Evolutionary conservation across 2,329 filamentous ascomycete species (phyloP), one percentile per base, ranked within the genome.

Genomic region (Sphaerostilbella broomeana): DNA sequence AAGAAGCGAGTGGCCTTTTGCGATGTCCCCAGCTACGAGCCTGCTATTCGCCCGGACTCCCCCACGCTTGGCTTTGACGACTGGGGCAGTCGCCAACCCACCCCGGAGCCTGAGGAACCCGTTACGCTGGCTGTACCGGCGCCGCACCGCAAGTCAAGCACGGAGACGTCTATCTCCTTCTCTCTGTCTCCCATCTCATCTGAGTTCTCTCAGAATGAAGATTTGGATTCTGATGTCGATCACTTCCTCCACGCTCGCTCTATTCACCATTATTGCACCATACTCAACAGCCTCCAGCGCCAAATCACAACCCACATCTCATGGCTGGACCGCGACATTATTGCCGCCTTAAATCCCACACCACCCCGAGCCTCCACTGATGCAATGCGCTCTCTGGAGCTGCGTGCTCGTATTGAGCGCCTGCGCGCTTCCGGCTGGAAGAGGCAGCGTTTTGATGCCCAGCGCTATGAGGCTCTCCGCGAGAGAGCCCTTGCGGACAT

Each of bases 1-100:
- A 65, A 62, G 54, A 67, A 66, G 51, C 60, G 60, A 16, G 62
- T 67, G 21, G 58, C 57, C 25, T 69, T 64, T 41, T 52, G 47
- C 24, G 56, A 63, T 17, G 48, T 46, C n/a, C 53, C 52, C 10
- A 47, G 59, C 12, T 58, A 60, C 12, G 62, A 73, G 48, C 70
- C 72, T 15, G 59, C 68, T 21, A 65, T 76, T 44, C 72, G 75
- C 7, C 75, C 75, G 0, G 75, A 79, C 48, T 79, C 75, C 4
- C 75, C 75, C 2, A 79, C 75, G 0, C 67, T 79, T 5, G 75
- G 75, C 9, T 68, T 75, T 40, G 70, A 73, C 36, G 69, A 70
- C 47, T 59, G 58, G 31, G 58, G 64, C 10, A 36, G 44, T 29
- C 48, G 53, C 9, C 38, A 31, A 19, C 50, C 50, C 15, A 51